Conservation (phyloP, 2,329 filamentous ascomycete genomes). For the Arthrobotrys pseudoclavata region DNA sequence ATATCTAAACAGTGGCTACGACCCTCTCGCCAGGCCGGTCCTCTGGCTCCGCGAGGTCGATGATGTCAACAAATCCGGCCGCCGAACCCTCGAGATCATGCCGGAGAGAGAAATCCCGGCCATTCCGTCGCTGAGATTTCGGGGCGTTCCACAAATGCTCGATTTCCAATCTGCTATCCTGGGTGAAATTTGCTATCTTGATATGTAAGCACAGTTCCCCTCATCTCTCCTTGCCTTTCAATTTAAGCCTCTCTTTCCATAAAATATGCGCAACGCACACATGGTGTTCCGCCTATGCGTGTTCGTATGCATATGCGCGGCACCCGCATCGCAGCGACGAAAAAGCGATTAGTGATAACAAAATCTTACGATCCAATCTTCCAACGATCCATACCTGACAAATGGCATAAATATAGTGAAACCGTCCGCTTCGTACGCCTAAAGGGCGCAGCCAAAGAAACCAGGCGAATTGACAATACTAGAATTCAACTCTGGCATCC, state of each 20-base stretch:
- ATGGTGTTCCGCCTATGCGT: constrained; percentile 19
- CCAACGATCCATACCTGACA: constrained; percentile 22
- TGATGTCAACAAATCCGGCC: constrained; percentile 52
- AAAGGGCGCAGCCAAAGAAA: constrained; percentile 54
- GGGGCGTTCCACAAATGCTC: constrained; percentile 45
- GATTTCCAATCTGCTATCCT: constrained; percentile 51
- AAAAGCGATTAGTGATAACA: constrained; percentile 28
- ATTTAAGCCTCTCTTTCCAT: not conserved
- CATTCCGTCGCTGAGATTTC: constrained; percentile 38
- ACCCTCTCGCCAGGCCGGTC: constrained; percentile 39
- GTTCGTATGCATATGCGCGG: constrained; percentile 13
- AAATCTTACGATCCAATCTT: constrained; percentile 15
- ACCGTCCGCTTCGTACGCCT: constrained; percentile 54
- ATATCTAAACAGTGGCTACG: constrained; percentile 40
- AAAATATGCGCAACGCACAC: constrained; percentile 9
- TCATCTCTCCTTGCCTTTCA: not conserved
- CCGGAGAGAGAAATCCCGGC: constrained; percentile 51
- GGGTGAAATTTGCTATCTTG: constrained; percentile 53
- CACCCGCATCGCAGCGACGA: constrained; percentile 9
- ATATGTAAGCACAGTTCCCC: constrained; percentile 42
- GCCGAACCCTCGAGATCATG: constrained; percentile 51
- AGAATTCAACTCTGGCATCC: constrained; percentile 56
- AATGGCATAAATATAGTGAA: constrained; percentile 39
- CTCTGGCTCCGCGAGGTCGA: constrained; percentile 54
- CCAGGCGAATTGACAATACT: constrained; percentile 54